Base-by-base conservation (phyloP, 2,329 filamentous ascomycete species). In the Aspergillus sp. region DNA sequence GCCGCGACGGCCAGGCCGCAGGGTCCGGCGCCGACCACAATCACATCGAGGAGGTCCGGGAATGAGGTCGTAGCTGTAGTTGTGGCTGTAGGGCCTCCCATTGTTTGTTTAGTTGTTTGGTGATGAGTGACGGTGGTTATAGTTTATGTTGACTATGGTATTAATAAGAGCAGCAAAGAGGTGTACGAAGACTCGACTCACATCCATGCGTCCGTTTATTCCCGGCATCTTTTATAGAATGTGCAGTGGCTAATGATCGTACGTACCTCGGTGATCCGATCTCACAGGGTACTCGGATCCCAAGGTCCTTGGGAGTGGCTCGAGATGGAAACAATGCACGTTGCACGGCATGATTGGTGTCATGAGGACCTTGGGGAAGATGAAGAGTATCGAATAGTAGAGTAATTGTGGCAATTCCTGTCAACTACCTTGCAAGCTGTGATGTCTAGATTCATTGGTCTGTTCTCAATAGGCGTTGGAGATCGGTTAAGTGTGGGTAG, bases 21-120 rank as follows among this genome's bases (percentile, higher is more conserved):
- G 4, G 90, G 90, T 0, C 91, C 90, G 6, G 87, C 89, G 9
- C 90, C 90, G 46, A 93, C 77, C 69, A 92, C 89, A 59, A 91
- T 76, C 7, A 92, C 85, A 69, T 92, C 89, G 73, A 67, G 67
- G 56, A 75, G 68, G 16, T 66, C 61, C 16, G 58, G 60, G 14
- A 54, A 32, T 32, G 58, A 45, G 4, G 55, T 46, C 10, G 53
- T 11, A n/a, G 24, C 6, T 9, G 26, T 14, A n/a, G 24, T 10
- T 29, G 26, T 9, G 24, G 24, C 24, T 39, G 51, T 26, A 22
- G 49, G 49, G 49, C 12, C 18, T 24, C 50, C 46, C 57, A 62
- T 68, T 29, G 26, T 52, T 18, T 39, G 14, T 16, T 36, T 36
- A 18, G 57, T 14, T 49, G 16, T 7, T 32, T 31, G 42, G 26